Base-by-base conservation (phyloP, 78 protist genomes). In the Guillardia theta region DNA sequence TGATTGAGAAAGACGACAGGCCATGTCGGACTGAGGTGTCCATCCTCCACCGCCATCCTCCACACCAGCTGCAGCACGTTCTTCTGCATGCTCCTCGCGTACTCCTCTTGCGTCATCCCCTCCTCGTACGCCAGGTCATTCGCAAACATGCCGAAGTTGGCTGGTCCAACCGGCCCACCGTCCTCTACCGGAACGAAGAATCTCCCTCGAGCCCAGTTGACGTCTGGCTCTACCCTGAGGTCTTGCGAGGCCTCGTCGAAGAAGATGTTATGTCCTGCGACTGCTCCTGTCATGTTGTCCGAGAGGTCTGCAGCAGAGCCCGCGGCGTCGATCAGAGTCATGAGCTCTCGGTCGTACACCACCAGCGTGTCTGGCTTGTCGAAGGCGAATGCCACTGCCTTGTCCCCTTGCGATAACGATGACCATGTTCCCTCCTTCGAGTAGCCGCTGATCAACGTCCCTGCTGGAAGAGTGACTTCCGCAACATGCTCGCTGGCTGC, bases 61-160 rank as follows among this genome's bases (percentile, higher is more conserved):
- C 83, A 70, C 33, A 24, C 83, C 15, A 70, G 83, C 83, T 70
- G 36, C 12, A 70, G 1, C 1, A 70, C 41, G 22, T 24, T 70
- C 83, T 22, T 43, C 83, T 43, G 41, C 33, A 70, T 15, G 36
- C 46, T 24, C 83, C 15, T 24, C 10, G 83, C 36, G 83, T 33
- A 33, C n/a, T 33, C 83, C 41, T 22, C 12, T 43, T 70, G 46
- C 41, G 83, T 70, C 36, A 12, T 10, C 46, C 83, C 83, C 27
- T 24, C 45, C 83, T 36, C 10, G 83, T 70, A 70, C 83, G 83
- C 83, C 12, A 70, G 83, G 83, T 70, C 83, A 43, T 70, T 70
- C 45, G 83, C 83, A 70, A 24, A 70, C 45, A 70, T 70, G 21
- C 83, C 83, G 6, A 58, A 30, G 27, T 58, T 58, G 39, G 39